These are phyloP conservation scores for Penstemon eatonii DNA, from an alignment of 257 asterid genomes.

Conservation along the genomic window DNA sequence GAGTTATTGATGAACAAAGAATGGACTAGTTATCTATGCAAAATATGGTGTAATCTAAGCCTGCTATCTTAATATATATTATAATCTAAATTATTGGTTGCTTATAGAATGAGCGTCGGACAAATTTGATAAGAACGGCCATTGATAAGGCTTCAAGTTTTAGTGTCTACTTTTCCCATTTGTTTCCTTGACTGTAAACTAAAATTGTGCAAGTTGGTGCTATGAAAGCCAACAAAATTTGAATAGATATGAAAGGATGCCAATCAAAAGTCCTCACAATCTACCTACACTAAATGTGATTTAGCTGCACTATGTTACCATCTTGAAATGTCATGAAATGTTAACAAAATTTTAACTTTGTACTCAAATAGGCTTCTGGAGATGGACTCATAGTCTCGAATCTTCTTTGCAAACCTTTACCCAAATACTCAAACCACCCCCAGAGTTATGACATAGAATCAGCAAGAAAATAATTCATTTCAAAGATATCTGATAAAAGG, in stretches of 20 bases:
- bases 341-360: not conserved
- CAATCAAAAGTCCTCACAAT: not conserved
- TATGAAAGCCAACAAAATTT: not conserved
- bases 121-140: not conserved
- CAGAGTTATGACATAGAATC: not conserved
- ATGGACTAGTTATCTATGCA: not conserved
- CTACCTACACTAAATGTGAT: not conserved
- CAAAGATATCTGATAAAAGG: not conserved
- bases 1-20: conserved; percentile 1
- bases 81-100: not conserved
- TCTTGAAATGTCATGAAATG: no score
- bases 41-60: not conserved
- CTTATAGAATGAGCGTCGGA: not conserved
- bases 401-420: not conserved
- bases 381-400: not conserved
- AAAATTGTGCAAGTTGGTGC: not conserved
- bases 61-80: not conserved
- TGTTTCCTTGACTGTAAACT: not conserved
- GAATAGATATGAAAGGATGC: not conserved
- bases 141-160: no score
- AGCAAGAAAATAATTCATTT: not conserved
- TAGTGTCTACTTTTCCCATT: no score
- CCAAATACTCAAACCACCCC: not conserved
- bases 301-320: not conserved
- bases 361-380: not conserved